These are phyloP conservation scores for Solanum virginianum DNA, from an alignment of 257 asterid genomes.

Conservation along the genomic window DNA sequence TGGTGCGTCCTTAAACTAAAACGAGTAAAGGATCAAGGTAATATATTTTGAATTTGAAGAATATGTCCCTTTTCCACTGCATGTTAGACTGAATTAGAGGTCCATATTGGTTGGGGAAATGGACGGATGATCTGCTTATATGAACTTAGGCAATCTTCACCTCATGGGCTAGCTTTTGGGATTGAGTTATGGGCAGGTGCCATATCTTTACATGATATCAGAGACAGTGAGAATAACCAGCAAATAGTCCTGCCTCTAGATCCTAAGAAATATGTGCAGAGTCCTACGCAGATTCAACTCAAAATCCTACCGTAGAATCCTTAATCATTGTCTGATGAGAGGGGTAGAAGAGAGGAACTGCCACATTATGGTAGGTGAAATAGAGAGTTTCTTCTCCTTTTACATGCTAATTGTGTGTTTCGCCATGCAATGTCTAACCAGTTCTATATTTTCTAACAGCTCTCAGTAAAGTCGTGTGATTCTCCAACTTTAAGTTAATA, in stretches of 20 bases:
- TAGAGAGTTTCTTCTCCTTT: not conserved
- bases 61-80: not conserved
- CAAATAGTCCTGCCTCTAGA: not conserved
- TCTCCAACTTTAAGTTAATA: not conserved
- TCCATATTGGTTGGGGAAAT: too few relatives aligned
- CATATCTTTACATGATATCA: too few relatives aligned
- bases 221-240: not conserved
- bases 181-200: too few relatives aligned
- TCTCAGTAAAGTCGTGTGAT: not conserved
- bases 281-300: not conserved
- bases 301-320: not conserved
- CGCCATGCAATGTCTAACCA: not conserved
- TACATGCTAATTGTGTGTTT: not conserved
- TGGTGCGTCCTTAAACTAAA: not conserved
- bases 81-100: too few relatives aligned
- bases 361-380: not conserved
- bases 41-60: not conserved
- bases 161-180: too few relatives aligned
- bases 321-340: not conserved
- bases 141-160: not conserved
- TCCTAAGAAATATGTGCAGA: not conserved
- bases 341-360: not conserved
- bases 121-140: not conserved
- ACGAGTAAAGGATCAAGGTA: not conserved
- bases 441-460: not conserved